Evolutionary conservation across 129 eudicot species (phyloP).

Genomic region (Escallonia rubra): DNA sequence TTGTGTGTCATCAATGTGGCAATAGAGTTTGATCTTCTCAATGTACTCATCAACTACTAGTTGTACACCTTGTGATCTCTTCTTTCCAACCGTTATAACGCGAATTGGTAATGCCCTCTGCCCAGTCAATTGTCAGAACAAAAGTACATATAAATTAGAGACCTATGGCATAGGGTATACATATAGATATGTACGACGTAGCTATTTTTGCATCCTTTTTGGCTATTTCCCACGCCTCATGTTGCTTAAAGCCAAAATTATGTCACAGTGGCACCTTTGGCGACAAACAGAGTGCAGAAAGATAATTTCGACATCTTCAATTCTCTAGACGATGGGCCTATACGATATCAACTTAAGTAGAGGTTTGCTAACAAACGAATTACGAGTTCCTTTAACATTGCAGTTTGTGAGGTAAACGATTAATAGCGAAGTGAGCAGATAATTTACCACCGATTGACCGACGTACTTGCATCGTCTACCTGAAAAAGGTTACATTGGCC

Average conservation of each 20-base stretch:
- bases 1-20: constrained; percentile 51
- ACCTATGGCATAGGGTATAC: neutral
- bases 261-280: neutral
- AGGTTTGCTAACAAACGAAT: neutral
- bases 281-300: neutral
- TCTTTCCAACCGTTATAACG: constrained; percentile 70
- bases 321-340: too few relatives aligned
- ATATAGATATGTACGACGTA: neutral
- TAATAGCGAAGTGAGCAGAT: neutral
- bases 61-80: constrained; percentile 65
- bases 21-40: constrained; percentile 64
- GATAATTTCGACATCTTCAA: too few relatives aligned
- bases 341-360: too few relatives aligned
- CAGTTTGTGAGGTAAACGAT: neutral
- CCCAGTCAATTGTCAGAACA: neutral
- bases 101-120: constrained; percentile 75
- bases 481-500: neutral
- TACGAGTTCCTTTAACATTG: neutral
- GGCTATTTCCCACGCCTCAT: neutral
- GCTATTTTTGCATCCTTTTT: neutral
- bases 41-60: constrained; percentile 68
- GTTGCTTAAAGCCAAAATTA: neutral
- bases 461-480: constrained; percentile 40
- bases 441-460: constrained; percentile 38
- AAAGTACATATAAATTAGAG: neutral